Conservation (phyloP, 2,329 filamentous ascomycete genomes). For the Epichloe brachyelytri region DNA sequence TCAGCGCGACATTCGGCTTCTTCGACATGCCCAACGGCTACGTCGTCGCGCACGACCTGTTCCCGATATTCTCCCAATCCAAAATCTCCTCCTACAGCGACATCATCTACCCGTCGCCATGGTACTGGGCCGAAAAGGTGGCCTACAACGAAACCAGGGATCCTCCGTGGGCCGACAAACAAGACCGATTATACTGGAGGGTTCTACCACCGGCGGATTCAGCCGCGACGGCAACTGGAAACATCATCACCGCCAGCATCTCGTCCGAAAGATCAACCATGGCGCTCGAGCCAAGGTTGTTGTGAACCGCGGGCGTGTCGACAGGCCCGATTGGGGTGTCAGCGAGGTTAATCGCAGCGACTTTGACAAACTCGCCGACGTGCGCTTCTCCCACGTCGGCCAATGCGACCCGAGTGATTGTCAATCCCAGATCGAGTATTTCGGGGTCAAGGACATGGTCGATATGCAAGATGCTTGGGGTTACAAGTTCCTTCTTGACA, state of each 20-base stretch:
- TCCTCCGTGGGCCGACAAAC: conserved; percentile 61
- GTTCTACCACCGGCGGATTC: conserved; percentile 90
- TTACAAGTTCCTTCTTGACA: conserved; percentile 78
- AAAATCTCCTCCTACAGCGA: conserved; percentile 89
- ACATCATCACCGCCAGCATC: conserved; percentile 76
- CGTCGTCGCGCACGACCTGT: conserved; percentile 77
- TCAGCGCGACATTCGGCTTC: conserved; percentile 70
- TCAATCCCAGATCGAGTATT: conserved; percentile 65
- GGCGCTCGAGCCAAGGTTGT: conserved; percentile 33
- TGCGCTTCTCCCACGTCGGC: conserved; percentile 78
- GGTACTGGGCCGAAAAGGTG: conserved; percentile 91
- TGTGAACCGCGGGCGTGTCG: conserved; percentile 20
- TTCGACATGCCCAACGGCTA: conserved; percentile 90
- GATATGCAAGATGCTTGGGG: conserved; percentile 70
- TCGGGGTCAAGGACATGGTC: conserved; percentile 53
- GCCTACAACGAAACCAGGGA: conserved; percentile 61
- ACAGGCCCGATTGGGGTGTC: conserved; percentile 41
- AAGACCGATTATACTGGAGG: conserved; percentile 83
- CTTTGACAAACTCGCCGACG: conserved; percentile 62
- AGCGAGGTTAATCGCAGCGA: conserved; percentile 51
- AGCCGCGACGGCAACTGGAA: conserved; percentile 88
- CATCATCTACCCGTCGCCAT: conserved; percentile 90
- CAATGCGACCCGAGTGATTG: conserved; percentile 90
- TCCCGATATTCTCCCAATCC: conserved; percentile 90
- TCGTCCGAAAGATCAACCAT: conserved; percentile 73